A percentile compares a stretch with the other conserved stretches of the same genome.
Conservation (phyloP, 1,284 basidiomycete genomes). For the Rhodotorula sp. region DNA sequence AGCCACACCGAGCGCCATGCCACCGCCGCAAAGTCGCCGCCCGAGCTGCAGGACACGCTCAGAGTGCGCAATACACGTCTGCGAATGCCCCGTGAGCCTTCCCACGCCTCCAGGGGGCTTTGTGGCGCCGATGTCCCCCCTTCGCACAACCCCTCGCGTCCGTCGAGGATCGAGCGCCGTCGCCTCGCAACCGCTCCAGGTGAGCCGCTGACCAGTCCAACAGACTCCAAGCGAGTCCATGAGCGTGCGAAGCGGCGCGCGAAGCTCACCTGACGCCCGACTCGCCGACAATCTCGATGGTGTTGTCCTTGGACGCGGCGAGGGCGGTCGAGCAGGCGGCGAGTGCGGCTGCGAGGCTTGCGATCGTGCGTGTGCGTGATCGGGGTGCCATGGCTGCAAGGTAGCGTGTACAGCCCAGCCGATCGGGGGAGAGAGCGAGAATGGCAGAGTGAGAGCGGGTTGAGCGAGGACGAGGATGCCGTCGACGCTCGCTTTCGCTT, state of each 20-base stretch:
- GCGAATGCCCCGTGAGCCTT: no score
- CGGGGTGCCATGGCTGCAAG: not conserved
- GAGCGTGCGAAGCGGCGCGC: not conserved
- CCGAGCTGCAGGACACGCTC: no score
- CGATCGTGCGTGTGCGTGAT: not conserved
- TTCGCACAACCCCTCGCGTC: no score
- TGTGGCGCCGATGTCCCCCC: no score
- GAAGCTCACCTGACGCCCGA: slow-evolving; percentile 42
- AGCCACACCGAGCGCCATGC: no score
- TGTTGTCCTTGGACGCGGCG: slow-evolving; percentile 39
- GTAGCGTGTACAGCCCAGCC: no score
- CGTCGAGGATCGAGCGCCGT: no score
- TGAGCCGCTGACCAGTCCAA: slow-evolving; percentile 2
- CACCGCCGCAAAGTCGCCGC: no score
- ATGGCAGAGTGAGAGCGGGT: not conserved
- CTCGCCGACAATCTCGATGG: slow-evolving; percentile 42
- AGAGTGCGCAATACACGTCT: no score
- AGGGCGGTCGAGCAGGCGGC: slow-evolving; percentile 4
- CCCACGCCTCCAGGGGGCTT: no score
- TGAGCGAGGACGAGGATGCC: not conserved
- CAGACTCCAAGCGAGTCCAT: no score
- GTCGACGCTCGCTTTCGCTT: not conserved
- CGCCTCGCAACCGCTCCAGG: no score
- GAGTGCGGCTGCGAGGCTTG: slow-evolving; percentile 14
- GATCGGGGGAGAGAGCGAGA: not conserved